phyloP scores from a whole-genome alignment of 2,329 filamentous ascomycete species.

The Aspergillus pseudoviridinutans region DNA sequence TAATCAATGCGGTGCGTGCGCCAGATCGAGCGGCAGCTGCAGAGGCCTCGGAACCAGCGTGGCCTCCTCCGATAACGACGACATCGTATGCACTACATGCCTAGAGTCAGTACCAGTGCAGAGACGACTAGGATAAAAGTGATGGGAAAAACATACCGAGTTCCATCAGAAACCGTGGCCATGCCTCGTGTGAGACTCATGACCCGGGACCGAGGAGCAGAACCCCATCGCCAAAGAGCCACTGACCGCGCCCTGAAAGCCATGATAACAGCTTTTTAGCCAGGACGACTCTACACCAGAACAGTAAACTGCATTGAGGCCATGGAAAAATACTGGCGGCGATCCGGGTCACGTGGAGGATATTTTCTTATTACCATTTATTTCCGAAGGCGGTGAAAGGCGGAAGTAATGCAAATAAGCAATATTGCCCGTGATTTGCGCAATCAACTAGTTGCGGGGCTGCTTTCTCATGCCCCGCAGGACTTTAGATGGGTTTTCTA shows the following conservation, averaged over 20 bases:
- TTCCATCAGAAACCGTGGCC: slow-evolving; percentile 37
- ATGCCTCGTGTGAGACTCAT: slow-evolving; percentile 26
- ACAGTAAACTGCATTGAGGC: not conserved
- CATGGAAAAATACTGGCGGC: slow-evolving; percentile 11
- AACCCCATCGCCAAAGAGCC: slow-evolving; percentile 25
- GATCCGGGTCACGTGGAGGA: slow-evolving; percentile 13
- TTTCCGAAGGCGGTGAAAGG: slow-evolving; percentile 17
- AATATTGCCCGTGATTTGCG: slow-evolving; percentile 7
- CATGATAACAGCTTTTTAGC: slow-evolving; percentile 22
- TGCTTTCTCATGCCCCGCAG: slow-evolving; percentile 16
- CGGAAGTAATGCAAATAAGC: slow-evolving; percentile 15
- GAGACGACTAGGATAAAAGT: not conserved
- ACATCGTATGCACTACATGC: slow-evolving; percentile 72
- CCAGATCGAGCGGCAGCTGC: slow-evolving; percentile 85
- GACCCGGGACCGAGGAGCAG: slow-evolving; percentile 18
- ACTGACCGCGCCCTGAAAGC: slow-evolving; percentile 32
- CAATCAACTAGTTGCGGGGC: slow-evolving; percentile 32
- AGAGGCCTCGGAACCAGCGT: slow-evolving; percentile 91
- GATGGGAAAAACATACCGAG: slow-evolving; percentile 27
- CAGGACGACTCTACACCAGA: not conserved
- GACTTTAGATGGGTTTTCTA: slow-evolving; percentile 1
- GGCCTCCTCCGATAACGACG: slow-evolving; percentile 89
- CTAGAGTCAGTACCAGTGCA: slow-evolving; percentile 3
- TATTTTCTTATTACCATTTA: slow-evolving; percentile 13
- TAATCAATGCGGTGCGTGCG: slow-evolving; percentile 83